Conservation (phyloP, 148 eudicot genomes). For the Rhododendron simsii region DNA sequence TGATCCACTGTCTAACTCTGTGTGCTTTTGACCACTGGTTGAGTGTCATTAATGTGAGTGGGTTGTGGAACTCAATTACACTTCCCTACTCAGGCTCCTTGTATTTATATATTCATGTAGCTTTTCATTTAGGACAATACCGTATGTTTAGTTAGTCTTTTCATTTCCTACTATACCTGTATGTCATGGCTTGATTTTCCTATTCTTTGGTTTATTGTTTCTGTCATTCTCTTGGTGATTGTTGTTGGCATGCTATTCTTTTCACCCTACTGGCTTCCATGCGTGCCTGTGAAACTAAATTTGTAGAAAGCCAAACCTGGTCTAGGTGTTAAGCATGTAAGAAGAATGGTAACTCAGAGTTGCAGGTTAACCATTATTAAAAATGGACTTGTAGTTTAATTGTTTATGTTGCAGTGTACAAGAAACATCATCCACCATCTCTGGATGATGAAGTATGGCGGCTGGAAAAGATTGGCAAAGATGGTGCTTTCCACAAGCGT, state of each 20-base stretch:
- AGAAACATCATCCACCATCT: conserved; percentile 78
- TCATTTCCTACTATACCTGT: not conserved
- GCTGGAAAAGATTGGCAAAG: conserved; percentile 63
- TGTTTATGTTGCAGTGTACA: conserved; percentile 57
- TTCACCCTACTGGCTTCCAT: conserved; percentile 34
- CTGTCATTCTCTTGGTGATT: not conserved
- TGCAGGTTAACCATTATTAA: conserved; percentile 34
- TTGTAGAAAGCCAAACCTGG: conserved; percentile 16
- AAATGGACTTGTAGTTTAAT: conserved; percentile 37
- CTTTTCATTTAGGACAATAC: not conserved
- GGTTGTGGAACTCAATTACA: not conserved
- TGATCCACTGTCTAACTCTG: not conserved
- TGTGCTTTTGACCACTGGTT: not conserved
- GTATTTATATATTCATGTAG: not conserved
- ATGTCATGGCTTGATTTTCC: not conserved
- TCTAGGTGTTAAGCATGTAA: conserved; percentile 64
- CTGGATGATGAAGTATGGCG: conserved; percentile 72
- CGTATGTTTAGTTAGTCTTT: not conserved
- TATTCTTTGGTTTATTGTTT: not conserved
- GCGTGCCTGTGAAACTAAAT: not conserved
- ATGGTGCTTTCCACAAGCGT: conserved; percentile 69
- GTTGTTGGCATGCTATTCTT: conserved; percentile 47
- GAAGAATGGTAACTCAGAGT: conserved; percentile 57
- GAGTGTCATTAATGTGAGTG: not conserved
- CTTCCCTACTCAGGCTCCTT: not conserved